phyloP scores from a whole-genome alignment of 352 stramenopile species.

The Pythium angustatum region DNA sequence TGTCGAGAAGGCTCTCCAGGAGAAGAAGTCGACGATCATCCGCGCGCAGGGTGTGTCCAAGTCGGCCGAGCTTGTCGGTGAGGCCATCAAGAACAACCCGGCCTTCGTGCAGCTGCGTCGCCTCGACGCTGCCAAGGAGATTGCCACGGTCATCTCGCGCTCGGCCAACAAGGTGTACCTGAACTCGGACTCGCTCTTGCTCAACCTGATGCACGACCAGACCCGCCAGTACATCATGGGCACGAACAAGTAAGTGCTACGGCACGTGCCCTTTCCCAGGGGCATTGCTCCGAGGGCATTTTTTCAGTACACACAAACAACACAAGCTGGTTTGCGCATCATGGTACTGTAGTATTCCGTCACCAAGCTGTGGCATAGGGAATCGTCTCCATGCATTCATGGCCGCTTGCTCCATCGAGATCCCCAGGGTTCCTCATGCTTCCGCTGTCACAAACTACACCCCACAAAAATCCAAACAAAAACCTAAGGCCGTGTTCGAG shows the following conservation, averaged over 20 bases:
- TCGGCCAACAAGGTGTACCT: constrained; percentile 98
- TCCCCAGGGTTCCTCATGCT: too few relatives aligned
- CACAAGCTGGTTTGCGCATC: too few relatives aligned
- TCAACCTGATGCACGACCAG: constrained; percentile 93
- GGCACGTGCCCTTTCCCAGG: not conserved
- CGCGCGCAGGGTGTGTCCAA: constrained; percentile 98
- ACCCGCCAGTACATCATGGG: constrained; percentile 15
- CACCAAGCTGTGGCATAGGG: too few relatives aligned
- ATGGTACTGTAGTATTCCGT: too few relatives aligned
- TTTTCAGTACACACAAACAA: constrained; percentile 6
- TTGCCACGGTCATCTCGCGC: constrained; percentile 94
- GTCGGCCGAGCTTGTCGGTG: constrained; percentile 97
- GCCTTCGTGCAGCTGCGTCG: constrained; percentile 99
- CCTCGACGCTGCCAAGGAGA: constrained; percentile 99
- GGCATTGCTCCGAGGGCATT: constrained; percentile 1
- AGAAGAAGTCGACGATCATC: constrained; percentile 99
- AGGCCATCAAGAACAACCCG: constrained; percentile 99
- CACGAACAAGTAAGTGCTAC: constrained; percentile 14
- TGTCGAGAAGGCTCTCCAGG: constrained; percentile 98
- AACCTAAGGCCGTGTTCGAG: too few relatives aligned
- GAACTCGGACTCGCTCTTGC: constrained; percentile 96
- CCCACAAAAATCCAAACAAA: too few relatives aligned
- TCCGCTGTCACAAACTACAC: too few relatives aligned
- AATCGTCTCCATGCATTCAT: too few relatives aligned
- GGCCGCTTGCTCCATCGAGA: too few relatives aligned